Evolutionary conservation across 2,329 filamentous ascomycete species (phyloP), one percentile per base, ranked within the genome.

Genomic region (Cylindrodendrum hubeiense): DNA sequence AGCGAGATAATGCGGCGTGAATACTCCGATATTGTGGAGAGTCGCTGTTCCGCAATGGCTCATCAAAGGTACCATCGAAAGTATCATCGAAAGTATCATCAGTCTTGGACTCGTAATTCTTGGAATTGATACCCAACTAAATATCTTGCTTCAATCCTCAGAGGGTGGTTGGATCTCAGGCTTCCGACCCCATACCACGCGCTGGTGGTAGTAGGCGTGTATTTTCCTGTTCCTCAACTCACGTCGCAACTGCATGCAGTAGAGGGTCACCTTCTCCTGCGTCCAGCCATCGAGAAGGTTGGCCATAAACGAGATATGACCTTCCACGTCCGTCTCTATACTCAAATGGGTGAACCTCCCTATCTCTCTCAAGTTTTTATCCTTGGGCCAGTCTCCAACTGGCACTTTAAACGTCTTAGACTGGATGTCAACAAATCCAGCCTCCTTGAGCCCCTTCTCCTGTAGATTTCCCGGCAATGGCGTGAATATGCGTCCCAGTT

Each of bases 221-320:
- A 69, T 44, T 43, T 71, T 74, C n/a, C 61, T 70, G 2, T 68
- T 56, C 22, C 67, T 69, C 8, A 77, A 61, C 51, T 78, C 77
- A 19, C 75, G 74, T 19, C 75, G 75, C 12, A 80, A 67, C 33
- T 79, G 73, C 1, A 74, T 71, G 7, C 79, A 75, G 51, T 78
- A 80, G 6, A 76, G 65, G 2, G 74, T 57, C 2, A 80, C 74
- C 59, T 81, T 74, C 17, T 77, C 72, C 8, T 65, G 67, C 0
- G 71, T 67, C 79, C 79, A 82, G 0, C 78, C 77, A 21, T 80
- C 77, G 34, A 81, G 74, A 6, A 79, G 68, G 17, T 56, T 65
- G 6, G 73, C 75, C 67, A 81, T 76, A 37, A 76, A 79, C 8
- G 75, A 33, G 6, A 76, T 71, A 22, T 73, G 73, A 9, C 79